These are phyloP conservation scores for Backusella circina DNA, from an alignment of 192 early-diverging fungal genomes.

Conservation along the genomic window DNA sequence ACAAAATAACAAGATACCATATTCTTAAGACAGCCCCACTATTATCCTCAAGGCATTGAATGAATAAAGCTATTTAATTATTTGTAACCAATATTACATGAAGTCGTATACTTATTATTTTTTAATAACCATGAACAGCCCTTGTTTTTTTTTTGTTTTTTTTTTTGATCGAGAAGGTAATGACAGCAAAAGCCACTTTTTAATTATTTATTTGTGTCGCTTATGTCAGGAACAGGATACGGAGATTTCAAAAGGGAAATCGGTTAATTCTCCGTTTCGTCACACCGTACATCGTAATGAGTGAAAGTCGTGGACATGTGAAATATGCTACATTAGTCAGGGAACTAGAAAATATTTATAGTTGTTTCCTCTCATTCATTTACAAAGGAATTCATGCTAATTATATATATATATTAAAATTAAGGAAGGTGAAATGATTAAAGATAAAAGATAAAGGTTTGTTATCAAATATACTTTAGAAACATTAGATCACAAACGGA, in stretches of 20 bases:
- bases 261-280: neutral
- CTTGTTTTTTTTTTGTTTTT: neutral
- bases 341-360: neutral
- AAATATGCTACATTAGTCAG: neutral
- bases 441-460: neutral
- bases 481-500: neutral
- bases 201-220: neutral
- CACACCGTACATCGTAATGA: neutral
- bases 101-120: too few relatives aligned
- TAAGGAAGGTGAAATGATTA: too few relatives aligned
- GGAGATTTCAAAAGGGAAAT: neutral
- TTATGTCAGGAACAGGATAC: neutral
- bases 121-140: too few relatives aligned
- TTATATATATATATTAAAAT: too few relatives aligned
- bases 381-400: too few relatives aligned
- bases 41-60: neutral
- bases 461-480: neutral
- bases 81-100: too few relatives aligned
- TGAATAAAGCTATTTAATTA: too few relatives aligned
- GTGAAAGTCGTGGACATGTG: neutral
- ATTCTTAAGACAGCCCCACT: neutral
- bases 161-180: neutral
- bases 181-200: conserved; percentile 2
- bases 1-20: neutral
- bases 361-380: too few relatives aligned